Evolutionary conservation across 371 early-diverging fungal genomes (phyloP), one percentile per base, ranked within the genome.

Genomic region (Basidiobolus heterosporus): DNA sequence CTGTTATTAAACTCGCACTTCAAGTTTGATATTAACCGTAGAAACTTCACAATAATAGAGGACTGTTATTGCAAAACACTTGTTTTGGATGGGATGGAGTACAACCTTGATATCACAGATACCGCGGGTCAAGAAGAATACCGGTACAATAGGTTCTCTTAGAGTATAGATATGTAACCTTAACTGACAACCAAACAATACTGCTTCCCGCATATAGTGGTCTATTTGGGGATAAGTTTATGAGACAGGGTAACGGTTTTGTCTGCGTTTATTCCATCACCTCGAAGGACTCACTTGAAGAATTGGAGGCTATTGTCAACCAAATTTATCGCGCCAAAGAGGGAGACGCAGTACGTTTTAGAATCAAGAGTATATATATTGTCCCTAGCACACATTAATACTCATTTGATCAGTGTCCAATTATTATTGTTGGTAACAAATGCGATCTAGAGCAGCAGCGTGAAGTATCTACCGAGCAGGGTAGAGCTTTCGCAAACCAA

Each of bases 401-500:
- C n/a, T 14, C 18, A 40, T n/a, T 40, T n/a, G n/a, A 40, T 23
- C 20, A 46, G 37, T 46, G 46, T 18, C 75, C 75, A 0, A 72
- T 73, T 47, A 63, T 78, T 23, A 48, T 82, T 16, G 64, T 80
- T 1, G 82, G 74, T 22, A 82, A 82, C 57, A 82, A 82, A 54
- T 69, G 59, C 35, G 82, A 82, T 53, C 50, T 79, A 38, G 58
- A 59, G 17, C 53, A 56, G 11, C 61, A 69, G 44, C 59, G 74
- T 18, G 58, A 68, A 46, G 72, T 81, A 1, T 49, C 44, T 4
- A 50, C 47, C 9, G 57, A 55, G 36, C 41, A 61, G 15, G 74
- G 64, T 0, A 46, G 51, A 36, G 66, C 69, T 48, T 66, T 57
- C 42, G 70, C 74, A 0, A 38, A 57, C 5, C 43, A 50, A 43